phyloP scores from a whole-genome alignment of 2,329 filamentous ascomycete species.

The Talaromyces piceae region DNA sequence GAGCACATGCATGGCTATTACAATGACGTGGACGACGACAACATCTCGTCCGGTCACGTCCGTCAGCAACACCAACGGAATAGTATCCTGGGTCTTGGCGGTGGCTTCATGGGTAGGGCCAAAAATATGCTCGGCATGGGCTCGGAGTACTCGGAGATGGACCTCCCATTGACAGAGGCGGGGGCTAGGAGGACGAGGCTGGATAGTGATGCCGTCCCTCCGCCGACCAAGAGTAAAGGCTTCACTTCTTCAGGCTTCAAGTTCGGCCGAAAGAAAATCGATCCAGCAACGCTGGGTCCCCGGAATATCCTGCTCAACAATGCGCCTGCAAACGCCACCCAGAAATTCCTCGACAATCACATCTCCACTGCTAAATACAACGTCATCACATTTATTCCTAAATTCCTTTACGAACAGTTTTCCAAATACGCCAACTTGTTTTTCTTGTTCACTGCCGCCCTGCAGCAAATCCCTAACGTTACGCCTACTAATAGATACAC shows the following conservation, averaged over 20 bases:
- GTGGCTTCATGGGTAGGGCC: conserved; percentile 75
- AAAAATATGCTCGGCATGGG: conserved; percentile 89
- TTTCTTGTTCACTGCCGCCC: conserved; percentile 91
- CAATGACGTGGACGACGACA: conserved; percentile 55
- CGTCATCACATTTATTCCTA: conserved; percentile 81
- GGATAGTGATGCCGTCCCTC: conserved; percentile 30
- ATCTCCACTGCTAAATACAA: conserved; percentile 99
- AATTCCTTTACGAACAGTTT: conserved; percentile 97
- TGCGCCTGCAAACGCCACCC: conserved; percentile 76
- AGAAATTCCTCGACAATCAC: conserved; percentile 94
- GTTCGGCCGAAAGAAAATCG: conserved; percentile 76
- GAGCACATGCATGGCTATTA: conserved; percentile 64
- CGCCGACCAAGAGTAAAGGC: conserved; percentile 47
- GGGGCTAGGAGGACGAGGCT: conserved; percentile 40
- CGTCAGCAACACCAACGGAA: conserved; percentile 68
- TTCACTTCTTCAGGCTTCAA: conserved; percentile 74
- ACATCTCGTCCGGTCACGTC: conserved; percentile 40
- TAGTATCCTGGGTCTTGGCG: conserved; percentile 79
- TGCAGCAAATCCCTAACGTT: conserved; percentile 92
- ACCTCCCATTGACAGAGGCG: conserved; percentile 82
- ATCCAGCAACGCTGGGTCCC: conserved; percentile 85
- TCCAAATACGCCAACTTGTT: conserved; percentile 99
- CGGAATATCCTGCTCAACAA: conserved; percentile 95
- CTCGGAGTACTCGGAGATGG: conserved; percentile 90
- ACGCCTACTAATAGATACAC: conserved; percentile 94